These are phyloP conservation scores for Aspergillus panamensis DNA, from an alignment of 495 filamentous ascomycete genomes.

Conservation along the genomic window DNA sequence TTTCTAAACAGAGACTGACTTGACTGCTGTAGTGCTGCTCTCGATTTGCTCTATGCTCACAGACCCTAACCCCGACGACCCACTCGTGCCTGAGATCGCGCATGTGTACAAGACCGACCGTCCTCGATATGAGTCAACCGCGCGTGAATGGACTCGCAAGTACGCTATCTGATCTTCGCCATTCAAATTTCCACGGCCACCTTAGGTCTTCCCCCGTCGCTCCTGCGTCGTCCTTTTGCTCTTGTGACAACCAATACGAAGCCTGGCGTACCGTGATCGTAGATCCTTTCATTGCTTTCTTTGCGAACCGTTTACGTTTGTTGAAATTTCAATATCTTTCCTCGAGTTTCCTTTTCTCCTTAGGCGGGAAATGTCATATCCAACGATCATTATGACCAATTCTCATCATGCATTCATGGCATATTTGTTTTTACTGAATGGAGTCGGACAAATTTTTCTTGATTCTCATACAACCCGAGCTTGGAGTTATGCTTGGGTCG, in stretches of 20 bases:
- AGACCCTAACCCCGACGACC: constrained; percentile 98
- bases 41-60: constrained; percentile 99
- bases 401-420: constrained; percentile 43
- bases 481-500: constrained; percentile 23
- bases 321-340: constrained; percentile 19
- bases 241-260: constrained; percentile 44
- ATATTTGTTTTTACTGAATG: constrained; percentile 33
- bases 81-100: constrained; percentile 95
- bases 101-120: constrained; percentile 99
- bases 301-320: constrained; percentile 26
- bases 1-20: constrained; percentile 20
- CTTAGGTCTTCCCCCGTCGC: constrained; percentile 28
- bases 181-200: constrained; percentile 26
- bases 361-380: constrained; percentile 39
- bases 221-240: constrained; percentile 36
- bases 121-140: constrained; percentile 89
- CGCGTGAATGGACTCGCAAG: constrained; percentile 97
- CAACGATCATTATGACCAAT: constrained; percentile 48
- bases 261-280: constrained; percentile 49
- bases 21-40: constrained; percentile 65
- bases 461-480: constrained; percentile 23
- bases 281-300: constrained; percentile 37
- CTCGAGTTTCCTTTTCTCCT: constrained; percentile 24
- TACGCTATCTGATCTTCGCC: constrained; percentile 70
- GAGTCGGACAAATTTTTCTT: constrained; percentile 25